Evolutionary conservation across 2,329 filamentous ascomycete genomes (phyloP).

Genomic region (Cladorrhinum sp.): DNA sequence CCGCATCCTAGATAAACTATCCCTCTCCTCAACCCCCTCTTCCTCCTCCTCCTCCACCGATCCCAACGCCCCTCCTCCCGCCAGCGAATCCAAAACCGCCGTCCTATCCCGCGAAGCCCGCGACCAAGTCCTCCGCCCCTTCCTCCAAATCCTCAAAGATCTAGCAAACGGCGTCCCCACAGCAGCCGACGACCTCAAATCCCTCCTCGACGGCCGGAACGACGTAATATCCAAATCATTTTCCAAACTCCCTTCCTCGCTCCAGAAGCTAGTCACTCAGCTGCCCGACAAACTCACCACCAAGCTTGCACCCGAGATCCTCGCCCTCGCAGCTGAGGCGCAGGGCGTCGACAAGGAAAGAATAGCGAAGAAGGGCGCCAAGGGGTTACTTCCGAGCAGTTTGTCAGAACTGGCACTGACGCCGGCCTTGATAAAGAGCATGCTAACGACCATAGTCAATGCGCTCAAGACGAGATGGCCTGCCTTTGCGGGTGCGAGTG

Average conservation of each 20-base stretch:
- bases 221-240: constrained; percentile 57
- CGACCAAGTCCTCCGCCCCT: constrained; percentile 77
- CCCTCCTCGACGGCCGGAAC: constrained; percentile 59
- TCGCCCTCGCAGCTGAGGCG: constrained; percentile 75
- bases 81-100: constrained; percentile 6
- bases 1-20: constrained; percentile 76
- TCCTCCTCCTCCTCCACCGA: not conserved
- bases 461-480: constrained; percentile 86
- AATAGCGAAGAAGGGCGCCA: constrained; percentile 40
- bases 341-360: constrained; percentile 57
- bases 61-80: not conserved
- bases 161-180: constrained; percentile 89
- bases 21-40: constrained; percentile 59
- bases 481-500: constrained; percentile 85
- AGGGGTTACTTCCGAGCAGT: constrained; percentile 62
- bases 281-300: constrained; percentile 78
- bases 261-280: constrained; percentile 83
- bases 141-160: constrained; percentile 89
- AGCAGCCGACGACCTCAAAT: constrained; percentile 81
- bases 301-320: constrained; percentile 73
- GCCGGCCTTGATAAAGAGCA: constrained; percentile 74
- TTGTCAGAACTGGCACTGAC: constrained; percentile 79
- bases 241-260: constrained; percentile 68
- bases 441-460: constrained; percentile 87
- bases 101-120: constrained; percentile 41